Conservation (phyloP, 2,329 filamentous ascomycete genomes). For the Clonostachys chloroleuca region DNA sequence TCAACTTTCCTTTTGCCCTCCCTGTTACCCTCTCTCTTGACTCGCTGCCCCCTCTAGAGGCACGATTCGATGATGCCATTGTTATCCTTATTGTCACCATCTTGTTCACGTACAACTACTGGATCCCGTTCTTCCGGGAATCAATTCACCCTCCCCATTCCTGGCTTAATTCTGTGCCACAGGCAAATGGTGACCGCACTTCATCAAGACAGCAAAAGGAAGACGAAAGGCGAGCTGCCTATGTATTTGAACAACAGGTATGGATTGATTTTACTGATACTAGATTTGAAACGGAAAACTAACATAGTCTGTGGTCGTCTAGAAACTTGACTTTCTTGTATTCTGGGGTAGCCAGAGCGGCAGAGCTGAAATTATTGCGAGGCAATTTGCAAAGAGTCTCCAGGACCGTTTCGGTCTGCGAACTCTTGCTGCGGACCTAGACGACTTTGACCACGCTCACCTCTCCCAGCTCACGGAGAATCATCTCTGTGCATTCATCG, state of each 20-base stretch:
- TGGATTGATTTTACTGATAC: background rate
- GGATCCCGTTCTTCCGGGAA: background rate
- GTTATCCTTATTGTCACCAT: background rate
- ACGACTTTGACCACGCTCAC: background rate
- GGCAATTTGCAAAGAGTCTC: slow-evolving; percentile 82
- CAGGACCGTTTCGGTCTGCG: slow-evolving; percentile 54
- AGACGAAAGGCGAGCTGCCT: background rate
- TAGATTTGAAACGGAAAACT: no score
- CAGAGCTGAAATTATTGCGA: slow-evolving; percentile 91
- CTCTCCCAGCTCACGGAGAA: background rate
- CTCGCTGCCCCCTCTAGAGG: no score
- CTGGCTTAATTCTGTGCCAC: background rate
- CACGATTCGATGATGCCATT: background rate
- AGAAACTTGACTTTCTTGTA: slow-evolving; percentile 41
- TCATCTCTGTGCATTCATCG: background rate
- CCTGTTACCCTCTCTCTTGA: no score
- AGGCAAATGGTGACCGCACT: background rate
- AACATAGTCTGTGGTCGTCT: background rate
- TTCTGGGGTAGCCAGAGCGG: slow-evolving; percentile 85
- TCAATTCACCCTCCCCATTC: background rate
- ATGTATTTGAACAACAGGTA: background rate
- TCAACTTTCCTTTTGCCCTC: no score
- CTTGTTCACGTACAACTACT: background rate
- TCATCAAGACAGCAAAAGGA: background rate
- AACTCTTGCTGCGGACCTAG: slow-evolving; percentile 5